Evolutionary conservation across 495 filamentous ascomycete species (phyloP).

Genomic region (Podospora tetraspora): DNA sequence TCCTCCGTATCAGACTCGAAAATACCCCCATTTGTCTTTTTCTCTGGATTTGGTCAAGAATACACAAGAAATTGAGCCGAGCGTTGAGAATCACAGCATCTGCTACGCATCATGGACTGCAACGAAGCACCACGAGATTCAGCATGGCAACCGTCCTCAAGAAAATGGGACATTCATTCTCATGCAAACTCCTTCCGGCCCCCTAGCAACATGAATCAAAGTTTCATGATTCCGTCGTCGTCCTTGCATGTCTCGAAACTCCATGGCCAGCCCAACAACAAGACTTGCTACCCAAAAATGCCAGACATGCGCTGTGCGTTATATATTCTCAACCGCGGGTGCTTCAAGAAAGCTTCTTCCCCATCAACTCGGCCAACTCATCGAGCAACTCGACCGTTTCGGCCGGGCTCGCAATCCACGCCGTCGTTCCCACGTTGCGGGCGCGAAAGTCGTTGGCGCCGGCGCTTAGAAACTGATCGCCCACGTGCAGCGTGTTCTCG

Average conservation of each 20-base stretch:
- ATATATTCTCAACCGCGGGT: not conserved
- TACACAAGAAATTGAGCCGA: not conserved
- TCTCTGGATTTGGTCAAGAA: not conserved
- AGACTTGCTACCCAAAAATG: not conserved
- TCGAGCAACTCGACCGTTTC: conserved; percentile 88
- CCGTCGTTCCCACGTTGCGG: conserved; percentile 57
- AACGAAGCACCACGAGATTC: not conserved
- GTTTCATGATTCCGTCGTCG: not conserved
- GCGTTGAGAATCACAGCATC: not conserved
- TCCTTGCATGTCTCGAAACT: not conserved
- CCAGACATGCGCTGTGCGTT: not conserved
- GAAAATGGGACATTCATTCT: not conserved
- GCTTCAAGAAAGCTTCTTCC: conserved; percentile 37
- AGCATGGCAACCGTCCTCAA: not conserved
- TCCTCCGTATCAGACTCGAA: not conserved
- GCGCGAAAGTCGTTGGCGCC: conserved; percentile 97
- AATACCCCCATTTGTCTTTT: not conserved
- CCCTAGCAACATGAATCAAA: not conserved
- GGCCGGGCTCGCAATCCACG: conserved; percentile 87
- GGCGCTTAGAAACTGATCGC: conserved; percentile 92
- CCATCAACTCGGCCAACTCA: conserved; percentile 61
- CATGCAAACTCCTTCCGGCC: not conserved
- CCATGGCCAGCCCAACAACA: not conserved
- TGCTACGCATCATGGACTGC: not conserved
- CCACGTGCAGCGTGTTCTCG: conserved; percentile 70